A percentile compares a stretch with the other conserved stretches of the same genome.
Conservation (phyloP, 1,139 yeast genomes). For the Taiozyma sp. region DNA sequence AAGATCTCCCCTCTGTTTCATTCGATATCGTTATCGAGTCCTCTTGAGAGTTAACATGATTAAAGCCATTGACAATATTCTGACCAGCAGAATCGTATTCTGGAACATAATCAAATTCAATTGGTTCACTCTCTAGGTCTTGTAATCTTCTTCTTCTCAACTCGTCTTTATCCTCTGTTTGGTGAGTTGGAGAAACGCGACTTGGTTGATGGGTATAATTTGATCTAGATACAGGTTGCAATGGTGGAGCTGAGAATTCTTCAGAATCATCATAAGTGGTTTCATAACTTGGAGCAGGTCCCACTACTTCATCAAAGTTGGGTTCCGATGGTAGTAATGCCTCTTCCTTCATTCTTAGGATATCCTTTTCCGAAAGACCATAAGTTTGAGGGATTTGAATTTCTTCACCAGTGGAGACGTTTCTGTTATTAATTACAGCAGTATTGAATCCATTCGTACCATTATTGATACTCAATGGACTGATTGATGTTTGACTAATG, state of each 20-base stretch:
- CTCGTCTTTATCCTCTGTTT: constrained; percentile 30
- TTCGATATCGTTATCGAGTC: neutral
- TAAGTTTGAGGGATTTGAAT: constrained; percentile 10
- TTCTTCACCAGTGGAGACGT: constrained; percentile 3
- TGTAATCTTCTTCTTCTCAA: constrained; percentile 28
- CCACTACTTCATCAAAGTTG: neutral
- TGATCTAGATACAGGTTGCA: neutral
- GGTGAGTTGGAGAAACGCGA: neutral
- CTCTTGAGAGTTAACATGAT: neutral
- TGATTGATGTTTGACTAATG: constrained; percentile 19
- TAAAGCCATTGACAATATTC: neutral
- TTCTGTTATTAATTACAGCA: neutral
- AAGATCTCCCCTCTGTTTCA: neutral
- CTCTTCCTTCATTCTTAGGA: constrained; percentile 47
- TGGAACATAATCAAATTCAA: constrained; percentile 26
- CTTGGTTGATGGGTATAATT: neutral
- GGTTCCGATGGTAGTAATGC: constrained; percentile 64
- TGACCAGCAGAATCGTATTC: constrained; percentile 14
- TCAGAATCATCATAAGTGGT: neutral
- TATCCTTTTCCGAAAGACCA: constrained; percentile 45
- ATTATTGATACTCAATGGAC: constrained; percentile 24
- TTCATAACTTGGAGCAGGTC: constrained; percentile 20
- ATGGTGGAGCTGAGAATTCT: constrained; percentile 10
- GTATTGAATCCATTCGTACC: neutral
- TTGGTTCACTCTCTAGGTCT: constrained; percentile 33